phyloP scores from a whole-genome alignment of 225 moss, liverwort and hornwort species.

The Takakia lepidozioides region DNA sequence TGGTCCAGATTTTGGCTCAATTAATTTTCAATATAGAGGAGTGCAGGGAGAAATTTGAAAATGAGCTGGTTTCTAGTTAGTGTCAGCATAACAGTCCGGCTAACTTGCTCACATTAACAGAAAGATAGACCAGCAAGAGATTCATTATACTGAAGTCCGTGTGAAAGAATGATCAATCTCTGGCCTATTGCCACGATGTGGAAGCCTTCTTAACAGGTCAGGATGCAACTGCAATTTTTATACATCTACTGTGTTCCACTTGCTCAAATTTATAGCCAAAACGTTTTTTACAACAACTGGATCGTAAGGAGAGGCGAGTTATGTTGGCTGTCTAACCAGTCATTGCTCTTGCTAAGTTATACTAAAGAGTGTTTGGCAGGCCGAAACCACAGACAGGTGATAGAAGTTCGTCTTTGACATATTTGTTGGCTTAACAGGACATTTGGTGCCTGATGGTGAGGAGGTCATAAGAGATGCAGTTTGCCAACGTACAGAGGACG shows the following conservation, averaged over 20 bases:
- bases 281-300: background rate
- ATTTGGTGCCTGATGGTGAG: slow-evolving; percentile 1
- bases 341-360: background rate
- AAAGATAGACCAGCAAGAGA: too few species aligned
- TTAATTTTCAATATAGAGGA: too few species aligned
- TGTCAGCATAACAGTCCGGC: too few species aligned
- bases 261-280: too few species aligned
- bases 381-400: background rate
- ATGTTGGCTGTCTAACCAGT: background rate
- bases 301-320: background rate
- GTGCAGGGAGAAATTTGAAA: too few species aligned
- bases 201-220: too few species aligned
- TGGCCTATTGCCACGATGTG: too few species aligned
- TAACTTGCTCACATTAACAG: too few species aligned
- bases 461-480: slow-evolving; percentile 3
- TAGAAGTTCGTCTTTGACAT: background rate
- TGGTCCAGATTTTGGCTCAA: background rate
- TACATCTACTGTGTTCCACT: too few species aligned
- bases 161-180: too few species aligned
- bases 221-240: background rate
- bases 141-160: too few species aligned
- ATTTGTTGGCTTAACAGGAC: background rate
- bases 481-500: slow-evolving; percentile 21
- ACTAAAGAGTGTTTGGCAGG: background rate
- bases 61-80: background rate